phyloP scores from a whole-genome alignment of 495 filamentous ascomycete species.

The Penicillium steckii region DNA sequence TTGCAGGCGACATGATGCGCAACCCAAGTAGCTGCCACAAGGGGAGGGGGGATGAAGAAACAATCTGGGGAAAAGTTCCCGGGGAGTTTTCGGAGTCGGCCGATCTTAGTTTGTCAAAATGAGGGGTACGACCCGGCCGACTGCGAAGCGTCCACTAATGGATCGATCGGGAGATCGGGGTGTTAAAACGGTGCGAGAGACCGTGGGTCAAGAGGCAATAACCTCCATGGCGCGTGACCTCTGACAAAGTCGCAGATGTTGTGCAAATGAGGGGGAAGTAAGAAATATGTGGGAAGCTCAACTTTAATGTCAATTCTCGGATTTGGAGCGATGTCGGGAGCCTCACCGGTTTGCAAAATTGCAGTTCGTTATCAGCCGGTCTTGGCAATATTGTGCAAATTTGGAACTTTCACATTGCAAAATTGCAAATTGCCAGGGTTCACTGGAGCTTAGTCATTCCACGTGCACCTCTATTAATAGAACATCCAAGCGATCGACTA shows the following conservation, averaged over 20 bases:
- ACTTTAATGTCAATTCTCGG: neutral
- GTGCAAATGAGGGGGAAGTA: neutral
- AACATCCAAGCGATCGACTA: conserved; percentile 15
- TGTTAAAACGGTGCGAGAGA: neutral
- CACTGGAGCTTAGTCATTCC: conserved; percentile 20
- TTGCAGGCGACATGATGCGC: conserved; percentile 39
- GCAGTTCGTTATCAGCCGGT: too few relatives aligned
- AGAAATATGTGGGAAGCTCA: neutral
- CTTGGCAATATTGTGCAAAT: neutral
- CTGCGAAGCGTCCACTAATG: conserved; percentile 19
- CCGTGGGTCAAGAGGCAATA: conserved; percentile 7
- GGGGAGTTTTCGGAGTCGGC: conserved; percentile 28
- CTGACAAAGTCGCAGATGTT: neutral
- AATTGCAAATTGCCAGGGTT: neutral
- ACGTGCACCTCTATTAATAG: conserved; percentile 18
- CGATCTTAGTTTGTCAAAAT: conserved; percentile 23
- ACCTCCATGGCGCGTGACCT: conserved; percentile 10
- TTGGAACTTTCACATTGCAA: neutral
- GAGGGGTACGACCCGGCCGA: conserved; percentile 29
- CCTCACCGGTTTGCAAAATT: neutral
- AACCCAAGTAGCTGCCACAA: conserved; percentile 15
- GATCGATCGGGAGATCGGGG: conserved; percentile 3
- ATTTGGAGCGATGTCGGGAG: too few relatives aligned
- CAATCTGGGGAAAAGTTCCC: conserved; percentile 20
- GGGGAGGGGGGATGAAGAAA: conserved; percentile 8